These are phyloP conservation scores for Dioscorea zingiberensis DNA, from an alignment of 106 monocot species.

Conservation along the genomic window DNA sequence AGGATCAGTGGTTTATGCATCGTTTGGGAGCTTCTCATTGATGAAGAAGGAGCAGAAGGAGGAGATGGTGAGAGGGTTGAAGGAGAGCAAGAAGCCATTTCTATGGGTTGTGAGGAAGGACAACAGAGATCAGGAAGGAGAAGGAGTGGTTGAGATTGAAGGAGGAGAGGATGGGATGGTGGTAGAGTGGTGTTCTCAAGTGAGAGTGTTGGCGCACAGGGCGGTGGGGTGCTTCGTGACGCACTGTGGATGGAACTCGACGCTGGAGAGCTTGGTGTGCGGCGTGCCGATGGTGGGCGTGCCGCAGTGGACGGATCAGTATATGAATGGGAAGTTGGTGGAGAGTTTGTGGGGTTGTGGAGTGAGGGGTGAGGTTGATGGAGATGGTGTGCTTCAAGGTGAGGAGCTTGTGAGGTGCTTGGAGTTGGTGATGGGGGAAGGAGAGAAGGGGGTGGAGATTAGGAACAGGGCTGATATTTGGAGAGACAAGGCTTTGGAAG, in stretches of 20 bases:
- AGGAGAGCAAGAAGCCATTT: slow-evolving; percentile 32
- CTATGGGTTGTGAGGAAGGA: slow-evolving; percentile 47
- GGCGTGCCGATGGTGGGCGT: slow-evolving; percentile 25
- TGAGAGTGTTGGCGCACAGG: slow-evolving; percentile 28
- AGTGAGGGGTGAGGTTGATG: slow-evolving; percentile 15
- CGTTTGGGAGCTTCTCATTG: slow-evolving; percentile 39
- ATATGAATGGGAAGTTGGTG: slow-evolving; percentile 24
- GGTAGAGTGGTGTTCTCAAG: slow-evolving; percentile 47
- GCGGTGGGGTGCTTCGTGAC: slow-evolving; percentile 57
- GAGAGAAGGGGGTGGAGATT: slow-evolving; percentile 3
- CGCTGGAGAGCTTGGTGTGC: slow-evolving; percentile 24
- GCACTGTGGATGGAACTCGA: slow-evolving; percentile 58
- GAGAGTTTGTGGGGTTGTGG: slow-evolving; percentile 30
- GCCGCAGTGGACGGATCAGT: slow-evolving; percentile 33
- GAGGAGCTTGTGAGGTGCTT: slow-evolving; percentile 35
- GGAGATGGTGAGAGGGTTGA: slow-evolving; percentile 36
- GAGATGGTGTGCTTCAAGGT: slow-evolving; percentile 24
- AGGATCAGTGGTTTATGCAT: slow-evolving; percentile 42
- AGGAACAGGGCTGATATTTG: neutral
- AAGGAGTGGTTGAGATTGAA: slow-evolving; percentile 10
- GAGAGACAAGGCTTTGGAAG: neutral
- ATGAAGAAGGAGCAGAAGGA: slow-evolving; percentile 22
- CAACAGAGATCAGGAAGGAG: slow-evolving; percentile 15
- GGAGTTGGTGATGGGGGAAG: slow-evolving; percentile 6
- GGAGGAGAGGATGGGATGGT: slow-evolving; percentile 16